Base-by-base conservation (phyloP, 1,284 basidiomycete species). In the Sutorius eximius region DNA sequence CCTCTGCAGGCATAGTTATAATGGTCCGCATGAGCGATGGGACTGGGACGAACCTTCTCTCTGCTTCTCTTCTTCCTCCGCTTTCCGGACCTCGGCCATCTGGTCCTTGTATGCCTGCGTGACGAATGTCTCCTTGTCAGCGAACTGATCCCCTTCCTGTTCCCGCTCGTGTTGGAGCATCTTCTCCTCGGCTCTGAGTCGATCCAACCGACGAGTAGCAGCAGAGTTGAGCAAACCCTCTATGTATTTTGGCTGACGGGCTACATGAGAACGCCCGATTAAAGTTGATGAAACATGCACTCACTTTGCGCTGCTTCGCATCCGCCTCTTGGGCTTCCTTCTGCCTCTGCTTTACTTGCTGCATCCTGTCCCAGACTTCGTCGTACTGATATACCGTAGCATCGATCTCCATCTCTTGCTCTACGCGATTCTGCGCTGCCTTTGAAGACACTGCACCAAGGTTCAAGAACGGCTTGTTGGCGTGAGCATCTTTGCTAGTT, bases 61-160 rank as follows among this genome's bases (percentile, higher is more conserved):
- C 66, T 78, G 75, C 73, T 83, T 87, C 71, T 98, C 95, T 65
- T 95, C 95, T 66, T 92, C 92, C 70, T 97, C 97, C 1, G 95
- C 93, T 68, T 78, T 82, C 51, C 91, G 80, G 3, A 98, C 86
- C 73, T 96, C 92, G 46, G 85, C 95, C 85, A 97, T 93, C 73
- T 99, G 97, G 58, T 93, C 89, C 72, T 95, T 95, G 76, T 99
- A 99, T 34, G 94, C 95, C 66, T 95, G 92, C 1, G 97, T 99
- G 43, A 99, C 95, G 66, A 98, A 99, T 22, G 87, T 82, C 59
- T 99, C 97, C 76, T 96, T 99, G 75, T 93, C 96, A 45, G 80
- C 82, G 71, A 94, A 99, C 71, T 95, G 86, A 59, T 96, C 94
- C 0, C 97, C 97, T 74, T 99, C 97, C 24, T 82, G 77, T 70